These are phyloP conservation scores for Cochlearia excelsa DNA, from an alignment of 345 rosid genomes.

Conservation along the genomic window DNA sequence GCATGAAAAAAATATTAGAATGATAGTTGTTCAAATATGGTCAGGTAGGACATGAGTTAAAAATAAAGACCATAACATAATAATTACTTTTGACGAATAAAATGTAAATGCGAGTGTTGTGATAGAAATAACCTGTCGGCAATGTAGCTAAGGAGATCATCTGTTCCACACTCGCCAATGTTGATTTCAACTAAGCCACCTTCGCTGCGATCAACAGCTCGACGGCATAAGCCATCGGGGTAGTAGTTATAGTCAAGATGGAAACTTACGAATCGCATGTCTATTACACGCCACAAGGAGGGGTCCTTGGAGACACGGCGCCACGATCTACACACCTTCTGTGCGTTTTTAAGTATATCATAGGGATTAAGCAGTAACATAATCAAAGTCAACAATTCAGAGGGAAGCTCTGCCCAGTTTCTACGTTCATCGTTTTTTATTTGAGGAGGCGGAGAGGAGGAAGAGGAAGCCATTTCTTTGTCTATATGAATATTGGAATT, in stretches of 20 bases:
- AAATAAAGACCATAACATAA: too few relatives aligned
- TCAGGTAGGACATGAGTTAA: too few relatives aligned
- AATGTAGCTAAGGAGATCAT: constrained; percentile 47
- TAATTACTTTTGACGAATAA: too few relatives aligned
- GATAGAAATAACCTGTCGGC: constrained; percentile 36
- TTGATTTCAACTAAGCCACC: constrained; percentile 47
- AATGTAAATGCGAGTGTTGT: too few relatives aligned
- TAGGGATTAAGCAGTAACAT: constrained; percentile 36
- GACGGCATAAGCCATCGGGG: constrained; percentile 34
- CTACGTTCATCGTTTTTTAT: too few relatives aligned
- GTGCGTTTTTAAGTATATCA: constrained; percentile 42
- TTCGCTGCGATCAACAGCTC: constrained; percentile 55
- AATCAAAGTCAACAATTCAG: constrained; percentile 44
- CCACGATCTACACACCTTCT: constrained; percentile 56
- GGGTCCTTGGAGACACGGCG: constrained; percentile 49
- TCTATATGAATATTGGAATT: too few relatives aligned
- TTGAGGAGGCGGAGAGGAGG: too few relatives aligned
- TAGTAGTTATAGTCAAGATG: not conserved
- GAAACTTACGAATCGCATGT: constrained; percentile 22
- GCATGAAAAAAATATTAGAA: too few relatives aligned
- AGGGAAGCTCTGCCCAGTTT: too few relatives aligned
- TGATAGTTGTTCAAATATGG: too few relatives aligned
- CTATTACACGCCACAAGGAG: constrained; percentile 47
- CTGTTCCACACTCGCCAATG: constrained; percentile 39
- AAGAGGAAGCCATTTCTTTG: not conserved